These are phyloP conservation scores for Ganoderma boninense DNA, from an alignment of 1,284 basidiomycete species.

Conservation along the genomic window DNA sequence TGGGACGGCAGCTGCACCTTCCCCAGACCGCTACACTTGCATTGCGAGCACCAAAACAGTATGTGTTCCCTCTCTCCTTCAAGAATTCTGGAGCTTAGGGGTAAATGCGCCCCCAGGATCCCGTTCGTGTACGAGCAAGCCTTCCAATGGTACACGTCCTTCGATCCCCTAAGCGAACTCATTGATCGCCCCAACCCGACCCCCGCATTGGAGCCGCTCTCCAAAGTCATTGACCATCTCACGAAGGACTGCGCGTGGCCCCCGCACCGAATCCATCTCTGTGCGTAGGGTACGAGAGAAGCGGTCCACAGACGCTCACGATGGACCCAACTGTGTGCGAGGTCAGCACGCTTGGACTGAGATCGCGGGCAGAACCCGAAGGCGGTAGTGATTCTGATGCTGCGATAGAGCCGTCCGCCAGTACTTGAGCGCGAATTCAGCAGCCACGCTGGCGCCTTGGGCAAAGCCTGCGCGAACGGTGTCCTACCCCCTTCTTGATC, in stretches of 20 bases:
- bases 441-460: slow-evolving; percentile 86
- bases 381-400: slow-evolving; percentile 33
- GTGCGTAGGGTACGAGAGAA: slow-evolving; percentile 81
- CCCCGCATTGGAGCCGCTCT: slow-evolving; percentile 64
- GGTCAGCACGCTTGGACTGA: slow-evolving; percentile 12
- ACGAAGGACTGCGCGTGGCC: slow-evolving; percentile 71
- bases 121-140: slow-evolving; percentile 84
- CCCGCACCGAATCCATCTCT: slow-evolving; percentile 77
- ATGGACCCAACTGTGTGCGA: slow-evolving; percentile 65
- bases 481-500: slow-evolving; percentile 69
- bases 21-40: slow-evolving; percentile 89
- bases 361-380: slow-evolving; percentile 3
- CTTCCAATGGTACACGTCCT: slow-evolving; percentile 91
- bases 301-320: slow-evolving; percentile 72
- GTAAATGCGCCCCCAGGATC: slow-evolving; percentile 54
- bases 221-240: slow-evolving; percentile 65
- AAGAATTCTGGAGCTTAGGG: too few species aligned
- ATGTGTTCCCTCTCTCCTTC: neutral
- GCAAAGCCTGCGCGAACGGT: slow-evolving; percentile 74
- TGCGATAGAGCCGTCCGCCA: slow-evolving; percentile 53
- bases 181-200: slow-evolving; percentile 79
- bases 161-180: slow-evolving; percentile 80
- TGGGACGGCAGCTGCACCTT: slow-evolving; percentile 79
- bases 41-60: slow-evolving; percentile 83
- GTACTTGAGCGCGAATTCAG: slow-evolving; percentile 68